Evolutionary conservation across 2,329 filamentous ascomycete species (phyloP), one percentile per base, ranked within the genome.

Genomic region (Lasiodiplodia theobromae): DNA sequence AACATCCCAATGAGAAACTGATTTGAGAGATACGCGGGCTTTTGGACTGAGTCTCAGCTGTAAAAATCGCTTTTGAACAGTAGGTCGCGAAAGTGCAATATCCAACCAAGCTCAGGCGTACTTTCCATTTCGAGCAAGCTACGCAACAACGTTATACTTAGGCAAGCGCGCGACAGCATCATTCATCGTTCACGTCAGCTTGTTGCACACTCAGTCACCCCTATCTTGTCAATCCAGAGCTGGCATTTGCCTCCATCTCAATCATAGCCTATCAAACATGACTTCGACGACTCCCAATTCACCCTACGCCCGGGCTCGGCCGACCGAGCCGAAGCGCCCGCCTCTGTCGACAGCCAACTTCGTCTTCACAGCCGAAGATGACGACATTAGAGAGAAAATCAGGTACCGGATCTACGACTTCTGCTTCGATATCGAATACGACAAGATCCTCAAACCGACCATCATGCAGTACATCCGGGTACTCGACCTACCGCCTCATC

Each of bases 371-470:
- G 28, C 11, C 44, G 18, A 52, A 6, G 60, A 64, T 14, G n/a
- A 37, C 7, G 4, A 5, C 2, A 38, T 52, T 47, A 64, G 60
- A 16, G 44, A 47, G n/a, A 65, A 53, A 11, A 38, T 66, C 63
- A 31, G 63, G 54, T 52, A 54, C 34, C 49, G 44, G 7, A 54
- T 66, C 38, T 66, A 54, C 23, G 63, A 66, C 52, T 54, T 14
- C 21, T 54, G 31, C 34, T 66, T 66, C 63, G 49, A 54, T 11
- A 44, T 66, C 28, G 25, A 21, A 23, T 66, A 66, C 51, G 60
- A 64, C 31, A 8, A 51, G 25, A 28, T 23, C 5, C 44, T n/a
- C 21, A 52, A n/a, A 2, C 47, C 60, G 2, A 28, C 51, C 10
- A 16, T 64, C 3, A 44, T 28, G 38, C 63, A 56, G 38, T 40